Base-by-base conservation (phyloP, 495 filamentous ascomycete species). In the Diplogelasinospora grovesii region DNA sequence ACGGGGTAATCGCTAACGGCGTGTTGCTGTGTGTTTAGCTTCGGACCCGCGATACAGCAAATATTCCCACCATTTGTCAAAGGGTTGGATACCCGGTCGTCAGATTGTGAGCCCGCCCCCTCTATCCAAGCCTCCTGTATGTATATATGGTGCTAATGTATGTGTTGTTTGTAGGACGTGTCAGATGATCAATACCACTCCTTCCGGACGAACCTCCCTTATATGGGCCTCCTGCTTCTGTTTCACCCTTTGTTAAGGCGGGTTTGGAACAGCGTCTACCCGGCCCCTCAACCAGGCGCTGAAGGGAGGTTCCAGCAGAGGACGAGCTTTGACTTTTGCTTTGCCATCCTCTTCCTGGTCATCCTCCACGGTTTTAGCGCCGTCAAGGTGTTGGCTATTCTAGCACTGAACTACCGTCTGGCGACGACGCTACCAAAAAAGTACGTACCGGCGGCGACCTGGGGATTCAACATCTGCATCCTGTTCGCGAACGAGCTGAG, bases 51-150 rank as follows among this genome's bases (percentile, higher is more conserved):
- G 83, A 41, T 97, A 93, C 57, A 46, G 70, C 24, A 85, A 77
- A 46, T 97, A 82, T 55, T 70, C 82, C 44, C 62, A 68, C 32
- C 62, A 82, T 1, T 75, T 99, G 13, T 82, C 77, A 0, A 70
- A 78, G 8, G 93, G 92, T 41, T 99, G 92, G 92, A 86, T 99
- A 40, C 82, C 82, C n/a, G 92, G 92, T 11, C 85, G 89, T 34
- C 87, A 85, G 70, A 86, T 96, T 27, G 83, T 87, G 70, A 59
- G 82, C 63, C 21, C 14, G 34, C 35, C 41, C 10, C 22, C 19
- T 24, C 13, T 13, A 22, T 23, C 14, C 11, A 14, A 13, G 14
- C 15, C 13, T 9, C 6, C 15, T 26, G 7, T 7, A 39, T 24
- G 11, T 39, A 15, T 10, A 27, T 13, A 16, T 42, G n/a, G n/a